These are phyloP conservation scores for Aspergillus biplanus DNA, from an alignment of 495 filamentous ascomycete species.

Conservation along the genomic window DNA sequence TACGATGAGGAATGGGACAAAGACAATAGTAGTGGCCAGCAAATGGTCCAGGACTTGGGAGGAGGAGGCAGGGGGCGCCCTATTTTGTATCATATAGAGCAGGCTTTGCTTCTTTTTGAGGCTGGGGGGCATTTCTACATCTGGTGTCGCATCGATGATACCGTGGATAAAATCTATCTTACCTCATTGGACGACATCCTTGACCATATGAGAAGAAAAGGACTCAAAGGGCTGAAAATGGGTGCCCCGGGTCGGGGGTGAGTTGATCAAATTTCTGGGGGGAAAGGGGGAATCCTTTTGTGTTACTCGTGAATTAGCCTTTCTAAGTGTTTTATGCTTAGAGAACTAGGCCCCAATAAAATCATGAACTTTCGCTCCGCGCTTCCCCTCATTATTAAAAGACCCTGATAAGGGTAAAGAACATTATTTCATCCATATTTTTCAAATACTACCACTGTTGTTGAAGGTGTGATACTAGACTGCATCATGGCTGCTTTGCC, in stretches of 20 bases:
- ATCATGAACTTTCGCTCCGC: too few species aligned
- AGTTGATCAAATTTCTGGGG: slow-evolving; percentile 1
- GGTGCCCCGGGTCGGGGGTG: not conserved
- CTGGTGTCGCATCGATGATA: not conserved
- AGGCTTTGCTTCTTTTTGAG: not conserved
- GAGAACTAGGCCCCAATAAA: too few species aligned
- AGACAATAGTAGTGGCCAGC: slow-evolving; percentile 1
- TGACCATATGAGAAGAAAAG: slow-evolving; percentile 2
- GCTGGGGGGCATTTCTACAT: not conserved
- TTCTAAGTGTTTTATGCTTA: too few species aligned
- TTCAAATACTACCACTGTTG: too few species aligned
- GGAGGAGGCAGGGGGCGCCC: not conserved
- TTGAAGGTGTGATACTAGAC: too few species aligned
- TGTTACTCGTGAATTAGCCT: too few species aligned
- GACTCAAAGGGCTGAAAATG: slow-evolving; percentile 3
- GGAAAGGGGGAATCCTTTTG: too few species aligned
- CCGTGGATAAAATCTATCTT: slow-evolving; percentile 1
- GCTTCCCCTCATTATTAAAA: too few species aligned
- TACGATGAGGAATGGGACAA: not conserved
- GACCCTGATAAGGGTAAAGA: too few species aligned
- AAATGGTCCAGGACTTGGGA: slow-evolving; percentile 5
- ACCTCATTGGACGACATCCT: not conserved
- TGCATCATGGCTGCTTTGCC: too few species aligned
- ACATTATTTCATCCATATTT: too few species aligned
- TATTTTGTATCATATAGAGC: not conserved